Conservation (phyloP, 148 eudicot species). For the Diospyros lotus region DNA sequence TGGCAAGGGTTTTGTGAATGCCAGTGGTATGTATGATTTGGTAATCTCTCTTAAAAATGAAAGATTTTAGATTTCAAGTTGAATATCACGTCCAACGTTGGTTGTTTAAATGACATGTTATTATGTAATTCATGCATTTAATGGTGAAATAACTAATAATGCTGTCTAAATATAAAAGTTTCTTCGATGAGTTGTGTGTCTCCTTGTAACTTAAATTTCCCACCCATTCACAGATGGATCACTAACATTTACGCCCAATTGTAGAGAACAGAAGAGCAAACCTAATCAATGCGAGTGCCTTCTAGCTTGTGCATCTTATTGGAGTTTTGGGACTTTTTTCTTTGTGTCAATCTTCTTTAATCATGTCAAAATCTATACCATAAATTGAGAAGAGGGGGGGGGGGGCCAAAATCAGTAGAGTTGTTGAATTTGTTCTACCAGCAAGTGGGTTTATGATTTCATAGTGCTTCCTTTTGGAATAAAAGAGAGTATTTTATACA, state of each 20-base stretch:
- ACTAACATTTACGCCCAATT: not conserved
- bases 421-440: not conserved
- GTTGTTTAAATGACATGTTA: no score
- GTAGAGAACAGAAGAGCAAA: not conserved
- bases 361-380: not conserved
- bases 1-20: no score
- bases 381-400: not conserved
- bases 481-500: no score
- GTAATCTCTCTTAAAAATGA: no score
- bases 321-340: conserved; percentile 2
- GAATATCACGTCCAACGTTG: no score
- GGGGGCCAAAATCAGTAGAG: not conserved
- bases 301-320: not conserved
- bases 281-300: not conserved
- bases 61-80: no score
- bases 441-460: not conserved
- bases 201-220: not conserved
- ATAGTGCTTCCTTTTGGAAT: not conserved
- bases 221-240: not conserved
- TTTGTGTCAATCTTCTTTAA: not conserved
- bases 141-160: no score
- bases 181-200: no score
- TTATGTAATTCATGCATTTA: no score
- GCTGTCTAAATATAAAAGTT: no score
- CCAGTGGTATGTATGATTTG: no score